These are phyloP conservation scores for Triticum turgidum DNA, from an alignment of 176 grass and related monocot genomes.

Conservation along the genomic window DNA sequence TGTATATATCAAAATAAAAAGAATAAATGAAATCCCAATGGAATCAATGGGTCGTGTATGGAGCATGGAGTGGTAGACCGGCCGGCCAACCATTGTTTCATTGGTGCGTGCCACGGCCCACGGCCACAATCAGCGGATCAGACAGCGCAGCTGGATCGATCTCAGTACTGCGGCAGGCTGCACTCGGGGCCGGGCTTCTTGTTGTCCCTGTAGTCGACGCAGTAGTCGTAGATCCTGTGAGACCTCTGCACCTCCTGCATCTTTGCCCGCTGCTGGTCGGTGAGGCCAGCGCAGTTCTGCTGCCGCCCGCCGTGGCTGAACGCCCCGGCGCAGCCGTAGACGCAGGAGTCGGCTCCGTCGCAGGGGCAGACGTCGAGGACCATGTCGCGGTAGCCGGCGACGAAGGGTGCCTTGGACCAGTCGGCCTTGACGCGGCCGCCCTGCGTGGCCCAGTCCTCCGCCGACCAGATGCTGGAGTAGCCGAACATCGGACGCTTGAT, in stretches of 20 bases:
- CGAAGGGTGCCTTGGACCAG: slow-evolving; percentile 58
- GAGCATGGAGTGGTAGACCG: no score
- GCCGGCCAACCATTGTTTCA: no score
- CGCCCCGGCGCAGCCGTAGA: not conserved
- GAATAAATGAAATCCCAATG: no score
- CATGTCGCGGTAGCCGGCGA: not conserved
- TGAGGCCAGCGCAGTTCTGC: not conserved
- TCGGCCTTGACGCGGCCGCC: slow-evolving; percentile 62
- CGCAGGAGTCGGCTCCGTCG: not conserved
- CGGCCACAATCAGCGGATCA: no score
- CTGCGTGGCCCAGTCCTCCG: slow-evolving; percentile 70
- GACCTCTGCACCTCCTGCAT: not conserved
- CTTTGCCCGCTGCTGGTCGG: not conserved
- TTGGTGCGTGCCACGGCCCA: no score
- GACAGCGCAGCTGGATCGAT: no score
- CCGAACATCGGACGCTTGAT: slow-evolving; percentile 41
- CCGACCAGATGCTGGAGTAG: slow-evolving; percentile 75
- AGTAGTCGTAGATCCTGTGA: not conserved
- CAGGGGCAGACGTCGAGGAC: not conserved
- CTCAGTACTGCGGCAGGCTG: not conserved
- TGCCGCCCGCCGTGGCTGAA: not conserved
- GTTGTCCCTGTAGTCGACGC: not conserved
- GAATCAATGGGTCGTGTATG: no score
- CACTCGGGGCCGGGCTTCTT: not conserved
- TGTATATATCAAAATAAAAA: no score